Conservation (phyloP, 805 yeast species). For the Barnettozyma populi region DNA sequence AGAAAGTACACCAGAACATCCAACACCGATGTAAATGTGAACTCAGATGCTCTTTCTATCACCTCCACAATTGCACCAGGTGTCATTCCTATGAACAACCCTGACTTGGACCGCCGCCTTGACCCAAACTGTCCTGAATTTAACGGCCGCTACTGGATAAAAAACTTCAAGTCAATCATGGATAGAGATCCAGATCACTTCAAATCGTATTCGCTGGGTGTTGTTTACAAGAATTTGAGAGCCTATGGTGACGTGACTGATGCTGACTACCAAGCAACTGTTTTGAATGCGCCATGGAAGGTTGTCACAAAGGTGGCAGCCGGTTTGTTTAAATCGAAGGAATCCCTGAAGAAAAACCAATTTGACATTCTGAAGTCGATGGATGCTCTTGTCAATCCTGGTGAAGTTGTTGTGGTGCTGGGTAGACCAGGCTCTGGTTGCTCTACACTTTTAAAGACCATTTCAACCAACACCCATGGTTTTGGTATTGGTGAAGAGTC, state of each 20-base stretch:
- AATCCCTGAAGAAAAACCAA: conserved; percentile 19
- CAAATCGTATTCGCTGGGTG: conserved; percentile 49
- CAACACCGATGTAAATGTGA: conserved; percentile 21
- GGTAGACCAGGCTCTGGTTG: conserved; percentile 83
- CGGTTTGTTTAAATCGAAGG: conserved; percentile 10
- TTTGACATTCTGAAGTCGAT: conserved; percentile 50
- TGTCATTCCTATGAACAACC: conserved; percentile 29
- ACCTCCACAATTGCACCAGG: conserved; percentile 34
- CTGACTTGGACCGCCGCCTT: conserved; percentile 37
- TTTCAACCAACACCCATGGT: conserved; percentile 58
- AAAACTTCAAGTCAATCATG: conserved; percentile 44
- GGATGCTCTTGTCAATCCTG: conserved; percentile 60
- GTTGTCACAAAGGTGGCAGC: conserved; percentile 11
- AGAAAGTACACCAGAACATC: conserved; percentile 27
- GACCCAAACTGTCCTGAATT: conserved; percentile 58
- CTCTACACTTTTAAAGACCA: conserved; percentile 57
- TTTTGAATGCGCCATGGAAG: conserved; percentile 35
- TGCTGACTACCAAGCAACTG: conserved; percentile 59
- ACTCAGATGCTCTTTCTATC: conserved; percentile 30
- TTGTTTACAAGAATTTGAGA: conserved; percentile 49
- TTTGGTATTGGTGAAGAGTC: conserved; percentile 45
- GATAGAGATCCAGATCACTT: conserved; percentile 52
- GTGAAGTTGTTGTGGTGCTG: conserved; percentile 63
- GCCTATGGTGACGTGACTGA: conserved; percentile 55
- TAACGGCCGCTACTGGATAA: conserved; percentile 57